These are phyloP conservation scores for Rhodotorula glutinis DNA, from an alignment of 1,284 basidiomycete species.

Conservation along the genomic window DNA sequence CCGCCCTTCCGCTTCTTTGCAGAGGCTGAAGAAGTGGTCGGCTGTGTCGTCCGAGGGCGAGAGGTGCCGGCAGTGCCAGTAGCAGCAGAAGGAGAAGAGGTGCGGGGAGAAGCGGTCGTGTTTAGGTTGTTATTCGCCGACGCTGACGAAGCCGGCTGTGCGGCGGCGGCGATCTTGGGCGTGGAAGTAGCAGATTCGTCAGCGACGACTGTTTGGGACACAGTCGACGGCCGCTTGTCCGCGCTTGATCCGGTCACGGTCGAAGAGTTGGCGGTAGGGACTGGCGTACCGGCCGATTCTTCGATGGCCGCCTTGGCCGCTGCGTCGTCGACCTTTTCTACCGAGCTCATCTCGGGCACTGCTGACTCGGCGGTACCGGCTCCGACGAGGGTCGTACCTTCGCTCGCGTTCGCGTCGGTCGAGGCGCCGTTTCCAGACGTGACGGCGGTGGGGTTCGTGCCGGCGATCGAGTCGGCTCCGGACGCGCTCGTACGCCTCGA, in stretches of 20 bases:
- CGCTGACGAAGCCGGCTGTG: background rate
- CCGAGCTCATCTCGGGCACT: background rate
- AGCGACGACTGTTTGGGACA: background rate
- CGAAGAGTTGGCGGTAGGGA: background rate
- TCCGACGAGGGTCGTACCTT: background rate
- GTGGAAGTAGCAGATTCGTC: background rate
- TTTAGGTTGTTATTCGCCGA: background rate
- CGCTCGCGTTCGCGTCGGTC: background rate
- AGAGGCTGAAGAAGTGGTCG: too few species aligned
- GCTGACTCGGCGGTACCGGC: background rate
- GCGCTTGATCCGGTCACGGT: too few species aligned
- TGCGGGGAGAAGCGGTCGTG: background rate
- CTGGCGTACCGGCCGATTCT: background rate
- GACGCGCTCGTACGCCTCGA: background rate
- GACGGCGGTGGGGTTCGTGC: background rate
- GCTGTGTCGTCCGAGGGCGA: background rate
- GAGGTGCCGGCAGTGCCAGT: background rate
- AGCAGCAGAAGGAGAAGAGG: background rate
- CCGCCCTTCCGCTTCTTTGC: constrained; percentile 27
- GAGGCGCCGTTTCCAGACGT: background rate
- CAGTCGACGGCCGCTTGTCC: background rate
- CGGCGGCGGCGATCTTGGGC: background rate
- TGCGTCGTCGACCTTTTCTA: constrained; percentile 11
- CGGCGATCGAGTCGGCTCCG: background rate
- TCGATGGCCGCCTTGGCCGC: constrained; percentile 1